phyloP scores from a whole-genome alignment of 2,329 filamentous ascomycete species.

The Nigrospora sphaerica region DNA sequence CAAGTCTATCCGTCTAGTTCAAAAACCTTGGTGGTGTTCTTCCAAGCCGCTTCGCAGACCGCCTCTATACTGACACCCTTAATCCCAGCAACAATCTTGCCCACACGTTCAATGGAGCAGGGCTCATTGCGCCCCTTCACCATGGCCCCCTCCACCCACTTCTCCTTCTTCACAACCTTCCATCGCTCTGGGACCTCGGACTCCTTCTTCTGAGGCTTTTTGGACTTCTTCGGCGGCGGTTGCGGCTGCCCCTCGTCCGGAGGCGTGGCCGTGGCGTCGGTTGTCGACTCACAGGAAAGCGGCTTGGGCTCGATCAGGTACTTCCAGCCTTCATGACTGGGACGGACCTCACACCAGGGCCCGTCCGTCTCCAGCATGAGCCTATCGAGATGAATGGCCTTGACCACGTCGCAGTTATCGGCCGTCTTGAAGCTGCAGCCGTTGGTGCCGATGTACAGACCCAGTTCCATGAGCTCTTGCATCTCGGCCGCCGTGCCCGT shows the following conservation, averaged over 20 bases:
- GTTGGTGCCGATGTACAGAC: slow-evolving; percentile 90
- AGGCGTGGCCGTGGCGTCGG: background rate
- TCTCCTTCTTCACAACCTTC: slow-evolving; percentile 91
- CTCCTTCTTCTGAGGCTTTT: slow-evolving; percentile 49
- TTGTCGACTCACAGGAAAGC: background rate
- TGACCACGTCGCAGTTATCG: slow-evolving; percentile 83
- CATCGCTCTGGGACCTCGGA: slow-evolving; percentile 64
- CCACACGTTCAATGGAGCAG: slow-evolving; percentile 77
- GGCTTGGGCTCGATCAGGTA: slow-evolving; percentile 41
- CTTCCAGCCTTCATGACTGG: slow-evolving; percentile 78
- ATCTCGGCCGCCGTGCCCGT: slow-evolving; percentile 85
- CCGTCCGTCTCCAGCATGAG: slow-evolving; percentile 96
- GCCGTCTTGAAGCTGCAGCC: slow-evolving; percentile 93
- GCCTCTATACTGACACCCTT: slow-evolving; percentile 75
- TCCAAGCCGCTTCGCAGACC: slow-evolving; percentile 80
- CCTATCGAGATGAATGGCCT: slow-evolving; percentile 66
- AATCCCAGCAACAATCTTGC: slow-evolving; percentile 79
- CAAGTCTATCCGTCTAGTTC: slow-evolving; percentile 48
- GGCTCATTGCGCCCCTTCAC: slow-evolving; percentile 95
- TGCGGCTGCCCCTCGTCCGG: slow-evolving; percentile 1
- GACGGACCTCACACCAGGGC: slow-evolving; percentile 93
- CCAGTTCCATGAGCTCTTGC: slow-evolving; percentile 68
- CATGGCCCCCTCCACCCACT: slow-evolving; percentile 80
- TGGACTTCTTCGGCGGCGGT: slow-evolving; percentile 15
- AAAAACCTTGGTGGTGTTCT: slow-evolving; percentile 75